A percentile compares a stretch with the other conserved stretches of the same genome.
Evolutionary conservation across 2,329 filamentous ascomycete genomes (phyloP).

Genomic region (Claviceps lovelessii): DNA sequence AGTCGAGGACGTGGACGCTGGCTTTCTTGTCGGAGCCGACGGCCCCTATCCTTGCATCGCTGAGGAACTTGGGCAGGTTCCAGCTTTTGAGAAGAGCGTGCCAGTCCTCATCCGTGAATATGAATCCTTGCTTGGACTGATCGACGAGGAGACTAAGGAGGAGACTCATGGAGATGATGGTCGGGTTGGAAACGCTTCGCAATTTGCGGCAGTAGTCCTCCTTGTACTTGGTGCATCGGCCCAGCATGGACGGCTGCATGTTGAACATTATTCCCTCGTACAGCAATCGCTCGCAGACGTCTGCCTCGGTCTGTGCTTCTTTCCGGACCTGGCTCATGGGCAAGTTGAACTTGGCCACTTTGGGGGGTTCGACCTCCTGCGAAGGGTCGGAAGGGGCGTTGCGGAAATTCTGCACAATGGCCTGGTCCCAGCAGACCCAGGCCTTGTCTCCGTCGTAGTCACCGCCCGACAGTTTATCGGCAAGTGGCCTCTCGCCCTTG

Average conservation of each 20-base stretch:
- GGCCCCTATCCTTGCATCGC: not conserved
- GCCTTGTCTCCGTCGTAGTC: constrained; percentile 72
- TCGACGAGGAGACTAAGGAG: constrained; percentile 43
- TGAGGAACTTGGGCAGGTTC: constrained; percentile 7
- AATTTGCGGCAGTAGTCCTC: constrained; percentile 47
- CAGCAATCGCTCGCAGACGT: constrained; percentile 31
- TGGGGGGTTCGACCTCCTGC: constrained; percentile 26
- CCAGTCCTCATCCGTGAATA: constrained; percentile 32
- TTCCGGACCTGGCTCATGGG: not conserved
- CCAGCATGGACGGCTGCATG: constrained; percentile 42
- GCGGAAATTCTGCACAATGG: constrained; percentile 50
- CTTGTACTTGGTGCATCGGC: constrained; percentile 49
- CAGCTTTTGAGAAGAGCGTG: constrained; percentile 16
- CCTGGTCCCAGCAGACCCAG: constrained; percentile 61
- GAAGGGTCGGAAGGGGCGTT: constrained; percentile 32
- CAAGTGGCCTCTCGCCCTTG: constrained; percentile 46
- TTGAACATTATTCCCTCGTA: constrained; percentile 42
- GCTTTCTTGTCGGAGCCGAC: not conserved
- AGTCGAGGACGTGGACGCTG: not conserved
- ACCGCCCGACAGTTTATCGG: constrained; percentile 59
- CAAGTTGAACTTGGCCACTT: constrained; percentile 13
- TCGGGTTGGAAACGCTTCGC: constrained; percentile 30
- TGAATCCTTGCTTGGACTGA: constrained; percentile 38
- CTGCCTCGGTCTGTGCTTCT: not conserved
- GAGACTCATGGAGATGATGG: constrained; percentile 35